phyloP scores from a whole-genome alignment of 2,329 filamentous ascomycete species.

The Aspergillus sp. region DNA sequence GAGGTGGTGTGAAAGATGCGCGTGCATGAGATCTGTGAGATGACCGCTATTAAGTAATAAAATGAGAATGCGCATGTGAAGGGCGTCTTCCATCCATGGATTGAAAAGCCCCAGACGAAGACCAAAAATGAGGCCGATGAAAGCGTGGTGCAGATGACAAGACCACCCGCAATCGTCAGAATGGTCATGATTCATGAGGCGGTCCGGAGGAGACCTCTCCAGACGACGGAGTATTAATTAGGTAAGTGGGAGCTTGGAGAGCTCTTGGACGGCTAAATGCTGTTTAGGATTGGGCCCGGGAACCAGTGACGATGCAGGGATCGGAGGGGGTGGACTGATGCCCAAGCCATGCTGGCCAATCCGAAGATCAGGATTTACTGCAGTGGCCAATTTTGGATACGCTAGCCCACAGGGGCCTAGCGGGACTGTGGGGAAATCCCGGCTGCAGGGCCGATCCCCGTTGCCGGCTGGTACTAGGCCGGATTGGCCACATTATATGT shows the following conservation, averaged over 20 bases:
- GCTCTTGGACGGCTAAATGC: too few species aligned
- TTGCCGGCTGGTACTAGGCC: conserved; percentile 23
- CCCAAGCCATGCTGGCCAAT: background rate
- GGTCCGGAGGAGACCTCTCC: background rate
- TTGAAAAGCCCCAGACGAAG: too few species aligned
- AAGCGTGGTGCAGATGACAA: too few species aligned
- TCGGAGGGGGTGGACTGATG: background rate
- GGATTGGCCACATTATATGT: conserved; percentile 3
- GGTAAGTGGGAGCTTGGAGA: background rate
- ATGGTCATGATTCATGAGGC: conserved; percentile 6
- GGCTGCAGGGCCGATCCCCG: conserved; percentile 28
- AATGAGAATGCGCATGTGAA: too few species aligned
- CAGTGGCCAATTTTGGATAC: background rate
- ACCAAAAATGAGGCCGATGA: too few species aligned
- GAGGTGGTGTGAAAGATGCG: background rate
- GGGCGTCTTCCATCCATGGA: too few species aligned
- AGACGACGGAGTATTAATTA: conserved; percentile 1
- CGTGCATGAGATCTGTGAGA: too few species aligned
- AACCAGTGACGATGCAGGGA: background rate
- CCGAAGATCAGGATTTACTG: background rate
- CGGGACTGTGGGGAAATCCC: conserved; percentile 19
- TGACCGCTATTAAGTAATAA: too few species aligned
- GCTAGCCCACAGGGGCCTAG: conserved; percentile 2
- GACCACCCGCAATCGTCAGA: too few species aligned
- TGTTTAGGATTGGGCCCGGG: too few species aligned